Evolutionary conservation across 441 rosid genomes (phyloP).

Genomic region (Eruca vesicaria): DNA sequence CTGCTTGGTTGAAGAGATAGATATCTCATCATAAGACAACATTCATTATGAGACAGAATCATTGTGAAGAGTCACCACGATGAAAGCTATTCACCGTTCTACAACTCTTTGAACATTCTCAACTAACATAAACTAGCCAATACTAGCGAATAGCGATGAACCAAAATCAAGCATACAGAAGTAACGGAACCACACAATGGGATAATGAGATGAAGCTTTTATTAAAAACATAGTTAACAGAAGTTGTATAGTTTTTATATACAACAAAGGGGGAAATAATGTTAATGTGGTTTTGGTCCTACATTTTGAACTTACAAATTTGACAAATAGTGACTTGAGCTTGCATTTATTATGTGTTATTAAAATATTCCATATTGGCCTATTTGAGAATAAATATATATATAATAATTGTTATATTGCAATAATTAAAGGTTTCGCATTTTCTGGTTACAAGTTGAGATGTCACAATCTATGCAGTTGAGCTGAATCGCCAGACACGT

Average conservation of each 20-base stretch:
- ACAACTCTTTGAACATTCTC: neutral
- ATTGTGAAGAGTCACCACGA: neutral
- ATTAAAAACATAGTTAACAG: no score
- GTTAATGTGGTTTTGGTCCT: slow-evolving; percentile 21
- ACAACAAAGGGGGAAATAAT: no score
- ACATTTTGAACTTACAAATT: neutral
- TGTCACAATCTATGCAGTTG: slow-evolving; percentile 33
- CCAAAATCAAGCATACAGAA: neutral
- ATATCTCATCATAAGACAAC: neutral
- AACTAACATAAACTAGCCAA: neutral
- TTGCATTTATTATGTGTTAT: slow-evolving; percentile 7
- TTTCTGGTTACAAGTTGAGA: slow-evolving; percentile 33
- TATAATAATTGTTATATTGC: neutral
- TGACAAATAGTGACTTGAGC: neutral
- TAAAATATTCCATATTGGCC: slow-evolving; percentile 10
- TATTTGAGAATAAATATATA: neutral
- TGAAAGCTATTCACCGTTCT: neutral
- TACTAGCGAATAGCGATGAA: neutral
- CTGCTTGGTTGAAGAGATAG: slow-evolving; percentile 25
- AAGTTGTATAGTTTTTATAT: no score
- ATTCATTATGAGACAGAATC: no score
- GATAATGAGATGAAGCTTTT: neutral
- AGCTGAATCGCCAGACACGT: slow-evolving; percentile 26
- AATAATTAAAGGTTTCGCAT: slow-evolving; percentile 5
- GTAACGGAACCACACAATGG: neutral